phyloP scores from a whole-genome alignment of 768 basidiomycete genomes.

The Russula sp. region DNA sequence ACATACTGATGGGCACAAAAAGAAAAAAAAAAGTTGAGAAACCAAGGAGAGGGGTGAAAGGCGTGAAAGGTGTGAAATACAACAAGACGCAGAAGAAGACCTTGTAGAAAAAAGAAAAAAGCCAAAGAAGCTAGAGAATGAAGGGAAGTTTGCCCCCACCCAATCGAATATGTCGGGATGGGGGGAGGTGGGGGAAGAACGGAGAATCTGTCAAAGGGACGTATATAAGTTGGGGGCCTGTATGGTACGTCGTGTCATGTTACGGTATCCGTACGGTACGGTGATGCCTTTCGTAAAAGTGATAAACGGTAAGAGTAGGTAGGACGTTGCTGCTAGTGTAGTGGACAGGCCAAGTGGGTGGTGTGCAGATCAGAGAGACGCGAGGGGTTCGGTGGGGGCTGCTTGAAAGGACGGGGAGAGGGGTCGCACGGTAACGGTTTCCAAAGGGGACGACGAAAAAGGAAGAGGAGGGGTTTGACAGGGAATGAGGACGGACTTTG shows the following conservation, averaged over 20 bases:
- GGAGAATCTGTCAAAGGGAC: neutral
- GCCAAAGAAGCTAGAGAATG: neutral
- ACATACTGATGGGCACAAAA: neutral
- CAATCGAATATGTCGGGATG: neutral
- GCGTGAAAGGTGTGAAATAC: neutral
- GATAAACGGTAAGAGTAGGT: neutral
- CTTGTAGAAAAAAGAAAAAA: neutral
- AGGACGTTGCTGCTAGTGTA: neutral
- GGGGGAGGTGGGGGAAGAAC: neutral
- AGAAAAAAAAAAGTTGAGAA: neutral
- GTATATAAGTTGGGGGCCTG: neutral
- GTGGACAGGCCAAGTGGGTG: neutral
- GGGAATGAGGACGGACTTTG: neutral
- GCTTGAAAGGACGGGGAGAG: no score
- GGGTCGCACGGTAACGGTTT: neutral
- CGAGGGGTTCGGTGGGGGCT: no score
- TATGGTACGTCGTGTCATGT: neutral
- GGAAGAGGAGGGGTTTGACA: neutral
- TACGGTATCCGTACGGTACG: constrained; percentile 2
- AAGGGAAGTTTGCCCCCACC: neutral
- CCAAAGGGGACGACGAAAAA: neutral
- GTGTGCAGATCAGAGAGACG: no score
- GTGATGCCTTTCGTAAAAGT: neutral
- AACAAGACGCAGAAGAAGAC: neutral
- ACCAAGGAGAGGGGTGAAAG: neutral